Evolutionary conservation across 495 filamentous ascomycete species (phyloP), one percentile per base, ranked within the genome.

Genomic region (Penicillium desertorum): DNA sequence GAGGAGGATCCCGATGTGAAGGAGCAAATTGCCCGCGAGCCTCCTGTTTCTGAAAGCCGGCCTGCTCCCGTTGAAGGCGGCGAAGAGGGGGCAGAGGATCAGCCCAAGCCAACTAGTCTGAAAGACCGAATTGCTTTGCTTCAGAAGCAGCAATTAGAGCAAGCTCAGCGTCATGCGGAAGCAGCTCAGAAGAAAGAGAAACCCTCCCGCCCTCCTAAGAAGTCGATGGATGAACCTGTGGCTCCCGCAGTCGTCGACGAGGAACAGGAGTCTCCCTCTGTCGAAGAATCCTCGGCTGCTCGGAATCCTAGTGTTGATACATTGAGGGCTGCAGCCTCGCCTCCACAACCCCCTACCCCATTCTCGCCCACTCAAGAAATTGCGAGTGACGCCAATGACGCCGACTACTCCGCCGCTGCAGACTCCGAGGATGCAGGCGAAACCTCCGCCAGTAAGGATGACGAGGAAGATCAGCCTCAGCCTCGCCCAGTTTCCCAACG

Each of bases 71-170:
- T 68, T 10, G 80, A 84, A 57, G 77, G 62, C 8, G 79, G 82
- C n/a, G 87, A 81, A 27, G 76, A 77, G 43, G 76, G 68, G 9
- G 73, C 69, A 17, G 88, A 91, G 56, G 88, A 90, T 45, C 84
- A 89, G 65, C 91, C 92, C 2, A 94, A 96, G 72, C 90, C 92
- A 16, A 88, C 89, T 54, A 97, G 88, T 60, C 72, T 98, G 59
- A 98, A 98, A 71, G 94, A 98, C 57, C 78, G 94, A 22, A 96
- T 98, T 72, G 94, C 94, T 16, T 75, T 96, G 45, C 77, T 98
- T 11, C 94, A 98, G 69, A 93, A 90, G 67, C 92, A 98, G 66
- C 94, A 98, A 67, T 75, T 89, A 69, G 93, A 96, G 65, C 89
- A 92, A 60, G 87, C 90, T 34, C 78, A 84, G 51, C 84, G 92